Evolutionary conservation across 345 rosid genomes (phyloP).

Genomic region (Mangifera indica): DNA sequence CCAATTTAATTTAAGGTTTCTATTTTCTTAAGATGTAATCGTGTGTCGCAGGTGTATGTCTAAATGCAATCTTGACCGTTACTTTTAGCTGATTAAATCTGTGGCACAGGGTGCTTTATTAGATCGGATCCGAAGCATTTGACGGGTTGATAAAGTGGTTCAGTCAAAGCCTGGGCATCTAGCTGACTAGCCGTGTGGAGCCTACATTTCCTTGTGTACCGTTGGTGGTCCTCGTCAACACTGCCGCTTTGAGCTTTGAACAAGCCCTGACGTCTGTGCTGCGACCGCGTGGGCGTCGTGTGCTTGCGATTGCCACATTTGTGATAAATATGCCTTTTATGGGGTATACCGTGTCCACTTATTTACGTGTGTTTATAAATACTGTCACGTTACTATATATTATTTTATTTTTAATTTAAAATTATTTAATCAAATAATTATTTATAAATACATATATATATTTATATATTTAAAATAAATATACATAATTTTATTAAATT

Average conservation of each 20-base stretch:
- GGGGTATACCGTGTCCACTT: background rate
- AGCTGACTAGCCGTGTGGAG: background rate
- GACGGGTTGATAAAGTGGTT: background rate
- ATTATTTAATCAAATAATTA: no score
- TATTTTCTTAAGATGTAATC: background rate
- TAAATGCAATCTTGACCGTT: background rate
- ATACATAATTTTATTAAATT: no score
- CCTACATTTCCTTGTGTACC: background rate
- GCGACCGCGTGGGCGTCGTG: background rate
- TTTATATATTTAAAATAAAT: no score
- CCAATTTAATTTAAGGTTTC: background rate
- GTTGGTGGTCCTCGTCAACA: background rate
- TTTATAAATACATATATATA: no score
- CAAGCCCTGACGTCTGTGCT: no score
- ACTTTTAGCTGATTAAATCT: background rate
- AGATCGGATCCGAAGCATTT: background rate
- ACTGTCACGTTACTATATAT: no score
- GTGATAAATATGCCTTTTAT: background rate
- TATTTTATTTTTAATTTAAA: no score
- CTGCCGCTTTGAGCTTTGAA: conserved; percentile 1
- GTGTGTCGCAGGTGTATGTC: background rate
- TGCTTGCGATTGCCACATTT: no score
- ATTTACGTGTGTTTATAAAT: no score
- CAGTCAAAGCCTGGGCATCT: conserved; percentile 13
- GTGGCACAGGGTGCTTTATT: background rate